Base-by-base conservation (phyloP, 2,329 filamentous ascomycete genomes). In the Cladosporium colombiae region DNA sequence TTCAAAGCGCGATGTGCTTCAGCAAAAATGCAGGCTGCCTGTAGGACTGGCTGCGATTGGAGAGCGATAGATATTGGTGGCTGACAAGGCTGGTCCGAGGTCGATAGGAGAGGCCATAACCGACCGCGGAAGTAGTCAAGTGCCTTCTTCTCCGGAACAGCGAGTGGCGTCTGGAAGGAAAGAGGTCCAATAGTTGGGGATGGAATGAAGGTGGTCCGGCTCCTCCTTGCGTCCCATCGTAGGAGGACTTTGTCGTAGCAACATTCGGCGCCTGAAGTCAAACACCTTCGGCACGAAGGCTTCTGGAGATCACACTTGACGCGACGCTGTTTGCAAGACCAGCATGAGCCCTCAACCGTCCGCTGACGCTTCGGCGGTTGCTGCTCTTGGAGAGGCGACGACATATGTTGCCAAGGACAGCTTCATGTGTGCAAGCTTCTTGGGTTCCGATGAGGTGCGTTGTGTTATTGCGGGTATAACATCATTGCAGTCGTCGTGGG, bases 311-410 rank as follows among this genome's bases (percentile, higher is more conserved):
- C 81, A 75, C 81, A 83, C 72, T 74, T 75, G 50, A 78, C 76
- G 67, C 78, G 77, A 8, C 76, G 70, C 68, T 78, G 81, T 49
- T 81, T 76, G 72, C 82, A 84, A 58, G 81, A 81, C 73, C 83
- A 83, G 74, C 82, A 83, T 23, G 61, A 63, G 61, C 61, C 61
- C 27, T 63, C 50, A 33, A 63, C 61, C 50, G 61, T 63, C 50
- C 61, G 61, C 61, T 63, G 61, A 25, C 61, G 61, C 35, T 63
- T 63, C 35, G 61, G 61, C 50, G 61, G 50, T 33, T 63, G 61
- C 6, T 63, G 61, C 33, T 56, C 61, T 29, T 49, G 23, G 50
- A 63, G 50, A 56, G 61, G 61, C 61, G 61, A 56, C 33, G 61
- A 63, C 61, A 63, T 63, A 25, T 44, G 61, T 29, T 63, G 35